Evolutionary conservation across 768 basidiomycete species (phyloP), one percentile per base, ranked within the genome.

Genomic region (Pilatotrama ljubarskyi): DNA sequence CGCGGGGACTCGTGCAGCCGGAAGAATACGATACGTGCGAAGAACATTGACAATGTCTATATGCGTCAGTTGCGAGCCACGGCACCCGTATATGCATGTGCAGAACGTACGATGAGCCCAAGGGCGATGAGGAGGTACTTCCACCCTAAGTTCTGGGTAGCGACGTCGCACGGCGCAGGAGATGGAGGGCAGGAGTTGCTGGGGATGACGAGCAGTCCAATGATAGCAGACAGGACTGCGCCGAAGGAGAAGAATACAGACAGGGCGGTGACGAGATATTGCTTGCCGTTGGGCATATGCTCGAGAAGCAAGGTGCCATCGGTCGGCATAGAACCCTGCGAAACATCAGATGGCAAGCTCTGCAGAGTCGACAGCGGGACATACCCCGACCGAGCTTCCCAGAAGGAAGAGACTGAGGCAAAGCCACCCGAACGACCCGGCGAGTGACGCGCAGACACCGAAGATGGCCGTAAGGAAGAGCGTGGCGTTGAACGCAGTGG

Each of bases 201-300:
- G 1, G 97, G 97, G 36, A 99, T 82, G 52, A 95, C 80, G 48
- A 88, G 53, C 35, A 95, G 82, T 37, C 86, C 93, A 36, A 95
- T 84, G 10, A 93, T 70, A 0, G 95, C 93, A 1, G 93, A 79
- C 5, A 97, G 72, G 42, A 98, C 92, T 0, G 95, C 87, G 46
- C 96, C 96, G 38, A 97, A 74, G 6, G 93, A 95, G 79, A 98
- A 98, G 78, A 98, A 98, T n/a, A 95, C 84, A 4, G 93, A 94
- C 22, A 97, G 82, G 0, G 88, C 90, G 0, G 93, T 96, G 53
- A 98, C 87, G 29, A 98, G 83, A 70, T 96, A 94, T 67, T 94
- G 87, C 64, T 95, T 93, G n/a, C 84, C 84, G 64, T 88, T 85
- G 2, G 96, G 96, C 78, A 98, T 86, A 67, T 97, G 94, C 68